Conservation (phyloP, 2,329 filamentous ascomycete species). For the Xylaria sp. region DNA sequence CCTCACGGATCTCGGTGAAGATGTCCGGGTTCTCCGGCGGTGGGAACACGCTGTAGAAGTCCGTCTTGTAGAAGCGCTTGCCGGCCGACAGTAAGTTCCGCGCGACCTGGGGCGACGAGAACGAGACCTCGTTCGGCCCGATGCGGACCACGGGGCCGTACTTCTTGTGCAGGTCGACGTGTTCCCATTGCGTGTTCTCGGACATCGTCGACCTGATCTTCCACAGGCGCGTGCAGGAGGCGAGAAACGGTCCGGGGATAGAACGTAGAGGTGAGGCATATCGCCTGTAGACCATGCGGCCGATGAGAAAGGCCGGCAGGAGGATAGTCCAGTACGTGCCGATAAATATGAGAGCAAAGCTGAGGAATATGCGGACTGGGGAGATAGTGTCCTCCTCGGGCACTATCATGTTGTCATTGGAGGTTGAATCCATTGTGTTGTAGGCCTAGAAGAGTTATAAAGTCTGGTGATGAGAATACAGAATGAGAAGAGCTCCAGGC, state of each 20-base stretch:
- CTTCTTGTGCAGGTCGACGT: conserved; percentile 57
- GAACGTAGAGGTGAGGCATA: conserved; percentile 51
- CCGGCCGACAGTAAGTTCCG: conserved; percentile 60
- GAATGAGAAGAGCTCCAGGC: conserved; percentile 1
- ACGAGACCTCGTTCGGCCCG: conserved; percentile 60
- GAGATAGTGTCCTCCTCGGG: conserved; percentile 46
- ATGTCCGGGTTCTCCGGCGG: conserved; percentile 68
- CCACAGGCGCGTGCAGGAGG: conserved; percentile 54
- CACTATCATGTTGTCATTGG: conserved; percentile 36
- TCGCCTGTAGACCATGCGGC: conserved; percentile 49
- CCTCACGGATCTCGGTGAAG: conserved; percentile 66
- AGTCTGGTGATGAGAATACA: background rate
- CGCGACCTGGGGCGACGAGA: conserved; percentile 59
- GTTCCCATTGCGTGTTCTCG: conserved; percentile 56
- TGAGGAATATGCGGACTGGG: conserved; percentile 47
- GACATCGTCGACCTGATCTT: conserved; percentile 54
- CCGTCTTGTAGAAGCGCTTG: conserved; percentile 64
- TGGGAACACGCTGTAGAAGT: conserved; percentile 65
- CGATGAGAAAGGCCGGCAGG: conserved; percentile 45
- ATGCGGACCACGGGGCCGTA: conserved; percentile 63
- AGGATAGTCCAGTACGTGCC: conserved; percentile 50
- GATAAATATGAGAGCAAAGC: conserved; percentile 48
- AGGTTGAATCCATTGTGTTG: conserved; percentile 32
- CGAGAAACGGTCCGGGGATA: conserved; percentile 48
- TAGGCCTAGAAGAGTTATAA: conserved; percentile 1